Evolutionary conservation across 2,329 filamentous ascomycete genomes (phyloP).

Genomic region (Colletotrichum godetiae): DNA sequence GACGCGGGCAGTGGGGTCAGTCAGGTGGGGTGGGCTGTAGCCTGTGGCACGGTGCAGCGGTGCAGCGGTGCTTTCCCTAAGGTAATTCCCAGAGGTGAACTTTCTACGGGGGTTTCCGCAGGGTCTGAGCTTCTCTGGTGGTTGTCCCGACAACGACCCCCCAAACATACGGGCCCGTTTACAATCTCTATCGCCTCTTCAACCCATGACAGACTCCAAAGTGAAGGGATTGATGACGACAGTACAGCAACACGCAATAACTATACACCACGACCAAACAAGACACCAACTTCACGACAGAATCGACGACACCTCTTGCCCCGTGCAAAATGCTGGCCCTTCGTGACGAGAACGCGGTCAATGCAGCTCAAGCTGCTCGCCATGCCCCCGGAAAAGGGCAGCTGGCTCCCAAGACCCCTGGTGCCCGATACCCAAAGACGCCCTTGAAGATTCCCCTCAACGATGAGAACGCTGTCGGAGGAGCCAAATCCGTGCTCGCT

Average conservation of each 20-base stretch:
- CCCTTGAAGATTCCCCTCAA: constrained; percentile 82
- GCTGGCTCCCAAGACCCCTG: constrained; percentile 81
- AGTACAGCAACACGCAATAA: not conserved
- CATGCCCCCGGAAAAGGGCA: constrained; percentile 40
- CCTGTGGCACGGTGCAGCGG: constrained; percentile 20
- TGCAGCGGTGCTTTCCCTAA: no score
- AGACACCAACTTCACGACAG: not conserved
- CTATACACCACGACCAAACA: not conserved
- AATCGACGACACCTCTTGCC: not conserved
- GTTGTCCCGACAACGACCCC: constrained; percentile 31
- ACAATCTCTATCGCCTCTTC: constrained; percentile 6
- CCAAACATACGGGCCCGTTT: constrained; percentile 26
- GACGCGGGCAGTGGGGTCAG: constrained; percentile 25
- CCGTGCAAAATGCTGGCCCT: constrained; percentile 34
- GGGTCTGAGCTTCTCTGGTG: constrained; percentile 25
- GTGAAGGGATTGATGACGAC: not conserved
- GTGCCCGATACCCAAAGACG: constrained; percentile 81
- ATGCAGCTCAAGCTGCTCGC: constrained; percentile 36
- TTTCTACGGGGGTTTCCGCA: constrained; percentile 20
- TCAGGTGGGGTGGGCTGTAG: constrained; percentile 26
- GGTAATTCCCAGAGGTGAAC: not conserved
- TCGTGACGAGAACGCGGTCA: constrained; percentile 37
- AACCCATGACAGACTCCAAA: constrained; percentile 5
- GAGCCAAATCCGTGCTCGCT: constrained; percentile 69
- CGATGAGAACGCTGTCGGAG: constrained; percentile 82